Evolutionary conservation across 1,284 basidiomycete genomes (phyloP), one percentile per base, ranked within the genome.

Genomic region (Puccinia hordei): DNA sequence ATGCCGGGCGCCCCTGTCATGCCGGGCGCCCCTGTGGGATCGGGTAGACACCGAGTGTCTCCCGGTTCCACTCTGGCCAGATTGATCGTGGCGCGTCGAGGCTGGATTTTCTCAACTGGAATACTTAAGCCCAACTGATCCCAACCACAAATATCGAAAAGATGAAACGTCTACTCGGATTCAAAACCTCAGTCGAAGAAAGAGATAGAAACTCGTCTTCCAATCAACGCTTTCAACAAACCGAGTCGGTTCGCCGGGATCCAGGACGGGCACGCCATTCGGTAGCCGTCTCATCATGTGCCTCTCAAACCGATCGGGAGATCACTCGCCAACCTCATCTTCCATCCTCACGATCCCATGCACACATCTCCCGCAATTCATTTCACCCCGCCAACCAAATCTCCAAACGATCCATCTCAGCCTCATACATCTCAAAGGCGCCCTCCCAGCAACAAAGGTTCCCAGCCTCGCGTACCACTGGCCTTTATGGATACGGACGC

Each of bases 351-450:
- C 68, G 68, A 27, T 71, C 68, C 5, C 33, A 71, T 53, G 68
- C 46, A 4, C 68, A 71, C 9, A 53, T 71, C 46, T 53, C 68
- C 17, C 46, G 41, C 30, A 53, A 35, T 17, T 49, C 46, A 22
- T 19, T 46, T 15, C 22, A 75, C 15, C 57, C 55, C 6, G 17
- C 59, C 24, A 13, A 38, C 13, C 59, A 51, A 53, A 27, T 55
- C 27, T 51, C 74, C 24, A 61, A 61, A 22, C 33, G 74, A 49
- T 77, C 74, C 41, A 77, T 77, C 19, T 77, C 74, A 51, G 63
- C 74, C 19, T 77, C 74, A 30, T 77, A 77, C 63, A 63, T 68
- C n/a, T 77, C 74, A 3, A 24, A 24, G n/a, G 44, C 27, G 22
- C 57, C 74, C 4, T 38, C 44, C n/a, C 46, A 44, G 33, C 30